A percentile compares a stretch with the other conserved stretches of the same genome.
phyloP scores from a whole-genome alignment of 441 rosid genomes.

The Populus hybrid region DNA sequence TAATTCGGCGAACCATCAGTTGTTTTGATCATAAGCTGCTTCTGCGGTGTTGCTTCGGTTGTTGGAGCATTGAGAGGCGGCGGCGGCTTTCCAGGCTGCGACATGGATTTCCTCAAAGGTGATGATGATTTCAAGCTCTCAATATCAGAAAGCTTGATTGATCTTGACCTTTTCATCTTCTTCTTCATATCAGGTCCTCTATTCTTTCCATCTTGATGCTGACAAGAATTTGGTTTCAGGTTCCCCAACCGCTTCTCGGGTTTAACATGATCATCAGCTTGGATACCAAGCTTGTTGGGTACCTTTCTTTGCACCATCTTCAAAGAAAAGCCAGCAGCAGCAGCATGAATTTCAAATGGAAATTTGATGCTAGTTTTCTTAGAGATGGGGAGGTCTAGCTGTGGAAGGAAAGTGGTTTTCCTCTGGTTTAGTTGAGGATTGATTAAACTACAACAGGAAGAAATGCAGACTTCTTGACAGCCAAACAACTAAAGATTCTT shows the following conservation, averaged over 20 bases:
- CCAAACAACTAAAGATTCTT: constrained; percentile 25
- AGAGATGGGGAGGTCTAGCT: constrained; percentile 26
- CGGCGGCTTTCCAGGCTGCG: constrained; percentile 51
- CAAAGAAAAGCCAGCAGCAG: constrained; percentile 27
- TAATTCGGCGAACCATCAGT: constrained; percentile 59
- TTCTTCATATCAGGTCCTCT: constrained; percentile 63
- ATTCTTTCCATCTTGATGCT: constrained; percentile 51
- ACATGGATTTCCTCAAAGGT: constrained; percentile 24
- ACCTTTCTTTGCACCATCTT: constrained; percentile 81
- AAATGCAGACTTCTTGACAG: constrained; percentile 7
- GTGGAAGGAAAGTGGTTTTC: constrained; percentile 20
- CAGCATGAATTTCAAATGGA: constrained; percentile 17
- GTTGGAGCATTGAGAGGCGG: constrained; percentile 23
- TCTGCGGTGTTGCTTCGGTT: constrained; percentile 26
- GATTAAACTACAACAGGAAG: neutral
- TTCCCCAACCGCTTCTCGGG: constrained; percentile 44
- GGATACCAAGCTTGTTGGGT: constrained; percentile 47
- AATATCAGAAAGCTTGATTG: constrained; percentile 46
- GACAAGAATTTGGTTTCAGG: constrained; percentile 36
- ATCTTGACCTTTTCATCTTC: constrained; percentile 70
- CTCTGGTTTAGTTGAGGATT: neutral
- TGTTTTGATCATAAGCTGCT: constrained; percentile 33
- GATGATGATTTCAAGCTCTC: constrained; percentile 29
- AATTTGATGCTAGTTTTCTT: constrained; percentile 15
- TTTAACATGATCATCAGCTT: constrained; percentile 43